These are phyloP conservation scores for Boletus vinaceobasis DNA, from an alignment of 768 basidiomycete species.

Conservation along the genomic window DNA sequence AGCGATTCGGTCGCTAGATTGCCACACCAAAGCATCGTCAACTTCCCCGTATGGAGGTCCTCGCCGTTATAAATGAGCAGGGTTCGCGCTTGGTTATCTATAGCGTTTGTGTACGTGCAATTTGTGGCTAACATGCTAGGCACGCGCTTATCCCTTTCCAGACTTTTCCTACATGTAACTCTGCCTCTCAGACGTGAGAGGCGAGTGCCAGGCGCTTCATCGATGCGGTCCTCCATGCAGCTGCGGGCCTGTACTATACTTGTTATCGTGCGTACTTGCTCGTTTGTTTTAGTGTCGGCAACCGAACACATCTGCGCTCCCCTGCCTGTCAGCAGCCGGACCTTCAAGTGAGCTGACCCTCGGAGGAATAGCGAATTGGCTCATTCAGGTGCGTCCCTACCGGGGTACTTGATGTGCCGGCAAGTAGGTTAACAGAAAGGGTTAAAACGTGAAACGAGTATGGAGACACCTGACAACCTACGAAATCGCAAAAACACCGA, in stretches of 20 bases:
- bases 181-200: constrained; percentile 10
- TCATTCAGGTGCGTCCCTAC: not conserved
- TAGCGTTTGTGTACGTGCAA: constrained; percentile 1
- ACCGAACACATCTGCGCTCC: constrained; percentile 5
- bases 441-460: constrained; percentile 24
- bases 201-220: constrained; percentile 4
- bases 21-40: not conserved
- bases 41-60: constrained; percentile 3
- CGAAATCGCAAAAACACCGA: constrained; percentile 12
- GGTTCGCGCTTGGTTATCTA: constrained; percentile 12
- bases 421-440: constrained; percentile 24
- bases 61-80: constrained; percentile 10
- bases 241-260: constrained; percentile 10
- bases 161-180: constrained; percentile 1
- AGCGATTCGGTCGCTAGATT: constrained; percentile 4
- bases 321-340: constrained; percentile 15
- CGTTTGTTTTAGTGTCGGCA: constrained; percentile 5
- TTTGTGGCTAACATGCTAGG: constrained; percentile 15
- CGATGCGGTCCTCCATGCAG: constrained; percentile 10
- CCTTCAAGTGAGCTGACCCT: constrained; percentile 4
- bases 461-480: constrained; percentile 21
- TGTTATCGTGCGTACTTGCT: constrained; percentile 7
- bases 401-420: constrained; percentile 7
- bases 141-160: constrained; percentile 12
- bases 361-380: not conserved